Conservation (phyloP, 345 rosid species). For the Litchi chinensis region DNA sequence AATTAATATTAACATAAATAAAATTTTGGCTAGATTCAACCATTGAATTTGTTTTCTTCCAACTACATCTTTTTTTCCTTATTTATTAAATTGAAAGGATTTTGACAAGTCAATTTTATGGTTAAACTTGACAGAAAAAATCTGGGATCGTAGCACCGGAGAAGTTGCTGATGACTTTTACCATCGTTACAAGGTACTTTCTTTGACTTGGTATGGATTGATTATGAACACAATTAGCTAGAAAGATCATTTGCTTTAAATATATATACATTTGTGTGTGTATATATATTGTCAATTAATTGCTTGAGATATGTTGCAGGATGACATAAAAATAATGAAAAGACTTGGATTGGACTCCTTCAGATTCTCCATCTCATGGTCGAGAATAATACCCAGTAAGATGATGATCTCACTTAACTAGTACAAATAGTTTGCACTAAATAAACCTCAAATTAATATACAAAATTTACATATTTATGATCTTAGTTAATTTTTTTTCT, state of each 20-base stretch:
- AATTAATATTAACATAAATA: not conserved
- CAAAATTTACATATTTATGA: not conserved
- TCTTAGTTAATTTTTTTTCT: not conserved
- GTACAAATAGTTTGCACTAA: not conserved
- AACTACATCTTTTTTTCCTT: not conserved
- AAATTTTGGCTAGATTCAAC: not conserved
- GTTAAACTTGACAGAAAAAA: not conserved
- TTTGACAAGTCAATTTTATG: not conserved
- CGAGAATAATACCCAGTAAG: not conserved
- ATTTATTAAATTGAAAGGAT: not conserved
- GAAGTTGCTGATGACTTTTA: slow-evolving; percentile 11
- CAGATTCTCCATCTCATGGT: not conserved
- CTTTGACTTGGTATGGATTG: not conserved
- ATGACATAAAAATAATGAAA: slow-evolving; percentile 3
- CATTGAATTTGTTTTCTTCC: not conserved
- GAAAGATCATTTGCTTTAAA: not conserved
- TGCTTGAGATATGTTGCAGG: not conserved
- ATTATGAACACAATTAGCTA: not conserved
- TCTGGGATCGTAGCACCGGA: slow-evolving; percentile 1
- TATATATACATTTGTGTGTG: not conserved
- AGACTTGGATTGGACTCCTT: not conserved
- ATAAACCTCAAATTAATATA: not conserved
- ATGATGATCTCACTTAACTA: not conserved
- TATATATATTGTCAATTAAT: not conserved
- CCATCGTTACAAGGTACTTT: slow-evolving; percentile 4